Percentiles rank a stretch among this genome's conserved stretches.
Conservation (phyloP, 345 rosid species). For the Eucalyptus polyanthemos region DNA sequence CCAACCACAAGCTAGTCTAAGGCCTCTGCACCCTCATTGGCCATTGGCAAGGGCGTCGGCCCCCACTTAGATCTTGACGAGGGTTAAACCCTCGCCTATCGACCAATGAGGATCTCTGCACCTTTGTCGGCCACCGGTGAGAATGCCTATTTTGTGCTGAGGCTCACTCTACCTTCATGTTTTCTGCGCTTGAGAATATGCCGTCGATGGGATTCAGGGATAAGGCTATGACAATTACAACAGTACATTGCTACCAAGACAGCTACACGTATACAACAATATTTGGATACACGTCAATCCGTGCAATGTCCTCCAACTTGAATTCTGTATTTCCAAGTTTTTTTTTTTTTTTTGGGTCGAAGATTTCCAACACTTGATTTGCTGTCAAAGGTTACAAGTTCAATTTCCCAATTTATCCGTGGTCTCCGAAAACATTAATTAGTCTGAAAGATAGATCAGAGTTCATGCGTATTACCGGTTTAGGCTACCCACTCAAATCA, state of each 20-base stretch:
- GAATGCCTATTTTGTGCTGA: background rate
- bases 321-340: background rate
- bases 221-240: background rate
- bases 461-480: background rate
- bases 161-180: background rate
- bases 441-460: background rate
- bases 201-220: background rate
- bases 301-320: background rate
- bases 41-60: too few relatives aligned
- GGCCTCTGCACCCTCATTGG: too few relatives aligned
- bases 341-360: too few relatives aligned
- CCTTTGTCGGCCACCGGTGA: background rate
- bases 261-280: background rate
- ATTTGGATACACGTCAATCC: background rate
- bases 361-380: background rate
- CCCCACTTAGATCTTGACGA: rapidly evolving
- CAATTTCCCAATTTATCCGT: background rate
- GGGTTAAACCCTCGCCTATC: too few relatives aligned
- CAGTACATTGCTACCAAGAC: background rate
- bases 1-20: too few relatives aligned
- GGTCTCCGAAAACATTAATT: background rate
- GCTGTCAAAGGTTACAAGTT: background rate
- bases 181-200: background rate
- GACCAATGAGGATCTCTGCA: rapidly evolving
- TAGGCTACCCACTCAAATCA: background rate